Evolutionary conservation across 2,329 filamentous ascomycete genomes (phyloP), one percentile per base, ranked within the genome.

Genomic region (Venturia oleaginea): DNA sequence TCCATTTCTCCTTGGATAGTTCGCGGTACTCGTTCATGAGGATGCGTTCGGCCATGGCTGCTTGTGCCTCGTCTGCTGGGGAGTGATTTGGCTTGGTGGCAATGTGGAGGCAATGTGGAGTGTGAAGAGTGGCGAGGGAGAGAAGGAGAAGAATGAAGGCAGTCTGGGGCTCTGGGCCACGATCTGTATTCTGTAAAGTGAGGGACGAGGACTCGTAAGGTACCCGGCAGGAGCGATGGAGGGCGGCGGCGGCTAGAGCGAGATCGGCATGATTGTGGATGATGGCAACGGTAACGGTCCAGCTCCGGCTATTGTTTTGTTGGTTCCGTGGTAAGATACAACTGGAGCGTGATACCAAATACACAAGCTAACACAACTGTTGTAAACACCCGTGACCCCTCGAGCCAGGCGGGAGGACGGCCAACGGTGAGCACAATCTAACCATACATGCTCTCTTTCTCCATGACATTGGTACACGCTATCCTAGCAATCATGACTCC

Each of bases 1-100:
- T 89, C 93, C 93, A 99, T 74, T 91, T 91, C 81, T 97, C 92
- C 76, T 94, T 92, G 64, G 85, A 82, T 48, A 97, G 83, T 55
- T 84, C 82, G 76, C 89, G 88, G 78, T 91, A 86, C 81, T 97
- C 93, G 70, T 89, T 89, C 89, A 96, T 91, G 64, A 97, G 83
- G 62, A 95, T 88, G 71, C 91, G 87, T 77, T 92, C 88, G 42
- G 90, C 87, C 59, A 60, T 60, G 59, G 40, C 34, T 32, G 51
- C 51, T 57, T 13, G 1, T 22, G 51, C 34, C 30, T 19, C n/a
- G 27, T 34, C 30, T 32, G 51, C 13, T 34, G 30, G 15, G 51
- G 30, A 17, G 5, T 57, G 51, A 11, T 30, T n/a, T 43, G 42
- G 42, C 5, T 43, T 17, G 42, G 43, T 57, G 27, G 27, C 51